Evolutionary conservation across 75 land plant species (phyloP), one percentile per base, ranked within the genome.

Genomic region (Pinus taeda): DNA sequence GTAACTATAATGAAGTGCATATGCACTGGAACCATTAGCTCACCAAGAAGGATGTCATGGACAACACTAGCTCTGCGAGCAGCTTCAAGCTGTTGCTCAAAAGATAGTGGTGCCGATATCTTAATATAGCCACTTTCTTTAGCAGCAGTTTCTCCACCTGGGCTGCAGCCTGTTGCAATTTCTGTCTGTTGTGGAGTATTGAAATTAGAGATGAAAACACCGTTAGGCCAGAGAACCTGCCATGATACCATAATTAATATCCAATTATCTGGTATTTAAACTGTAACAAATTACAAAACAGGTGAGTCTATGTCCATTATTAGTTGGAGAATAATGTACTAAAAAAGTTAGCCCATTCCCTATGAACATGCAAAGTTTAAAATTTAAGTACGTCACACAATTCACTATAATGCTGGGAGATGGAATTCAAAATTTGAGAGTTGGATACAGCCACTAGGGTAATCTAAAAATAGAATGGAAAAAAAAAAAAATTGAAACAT

Each of bases 161-260:
- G 63, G 56, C 24, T 59, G 49, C 45, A 58, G 18, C 56, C 58
- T 39, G 15, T 11, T 65, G 64, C 66, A 71, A 73, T 83, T 20
- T 42, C 57, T 14, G 57, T 37, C 53, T 70, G 75, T 29, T 73
- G 60, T 33, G 22, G 20, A 59, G 57, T 80, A 12, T 64, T 79
- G 71, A 89, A 72, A 71, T 77, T 86, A 14, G 78, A 81, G 63
- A 97, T 84, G 78, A 97, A 95, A 63, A 78, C 86, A 33, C 94
- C 96, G 71, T 85, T 87, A 57, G 99, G 99, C 98, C 99, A 97
- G 0, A 97, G 90, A 81, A 88, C 79, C 99, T 96, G 83, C 39
- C 76, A 74, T 12, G 24, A 39, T 30, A 69, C 20, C 21, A 37
- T 69, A 30, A 69, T 69, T 69, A 42, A 20, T 3, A 30, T 69